A percentile compares a stretch with the other conserved stretches of the same genome.
phyloP scores from a whole-genome alignment of 495 filamentous ascomycete genomes.

The Cercophora scortea region DNA sequence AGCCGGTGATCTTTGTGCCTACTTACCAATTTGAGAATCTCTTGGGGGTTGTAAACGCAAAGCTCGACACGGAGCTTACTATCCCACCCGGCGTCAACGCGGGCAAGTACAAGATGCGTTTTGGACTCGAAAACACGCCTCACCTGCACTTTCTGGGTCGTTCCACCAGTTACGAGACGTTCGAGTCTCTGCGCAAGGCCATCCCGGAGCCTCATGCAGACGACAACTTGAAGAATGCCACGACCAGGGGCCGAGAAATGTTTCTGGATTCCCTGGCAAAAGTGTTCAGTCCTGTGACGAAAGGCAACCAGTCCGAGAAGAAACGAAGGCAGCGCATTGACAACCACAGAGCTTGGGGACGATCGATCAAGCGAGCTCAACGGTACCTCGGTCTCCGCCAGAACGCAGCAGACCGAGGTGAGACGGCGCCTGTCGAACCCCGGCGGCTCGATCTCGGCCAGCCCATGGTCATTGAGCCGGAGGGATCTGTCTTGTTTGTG shows the following conservation, averaged over 20 bases:
- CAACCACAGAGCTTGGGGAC: conserved; percentile 38
- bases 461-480: conserved; percentile 34
- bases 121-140: conserved; percentile 48
- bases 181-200: conserved; percentile 20
- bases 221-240: conserved; percentile 11
- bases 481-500: conserved; percentile 56
- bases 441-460: conserved; percentile 9
- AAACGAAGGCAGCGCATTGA: conserved; percentile 36
- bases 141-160: conserved; percentile 58
- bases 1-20: conserved; percentile 57
- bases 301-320: conserved; percentile 27
- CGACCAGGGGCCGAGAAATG: conserved; percentile 6
- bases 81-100: conserved; percentile 41
- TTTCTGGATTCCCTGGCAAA: conserved; percentile 4
- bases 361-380: conserved; percentile 53
- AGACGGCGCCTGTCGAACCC: neutral
- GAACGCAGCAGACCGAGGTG: neutral
- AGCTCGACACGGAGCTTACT: conserved; percentile 34
- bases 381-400: conserved; percentile 59
- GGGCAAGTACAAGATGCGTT: conserved; percentile 47
- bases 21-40: conserved; percentile 52
- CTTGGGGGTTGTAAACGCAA: conserved; percentile 50
- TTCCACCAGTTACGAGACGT: conserved; percentile 27
- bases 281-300: conserved; percentile 12
- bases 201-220: conserved; percentile 16